These are phyloP conservation scores for Sequoia sempervirens DNA, from an alignment of 75 land plant species.

Conservation along the genomic window DNA sequence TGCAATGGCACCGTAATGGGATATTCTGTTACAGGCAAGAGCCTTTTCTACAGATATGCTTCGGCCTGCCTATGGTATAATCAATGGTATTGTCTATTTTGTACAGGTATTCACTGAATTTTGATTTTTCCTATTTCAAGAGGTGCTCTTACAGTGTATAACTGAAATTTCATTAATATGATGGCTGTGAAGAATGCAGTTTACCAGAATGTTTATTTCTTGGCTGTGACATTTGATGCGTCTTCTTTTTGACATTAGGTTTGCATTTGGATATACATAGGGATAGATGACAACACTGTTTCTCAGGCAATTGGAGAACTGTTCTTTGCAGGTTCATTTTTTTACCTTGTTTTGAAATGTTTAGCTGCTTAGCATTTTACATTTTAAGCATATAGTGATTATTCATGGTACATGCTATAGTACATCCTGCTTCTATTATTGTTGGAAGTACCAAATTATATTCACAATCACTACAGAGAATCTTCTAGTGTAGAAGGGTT, in stretches of 20 bases:
- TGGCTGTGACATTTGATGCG: slow-evolving; percentile 1
- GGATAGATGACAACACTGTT: slow-evolving; percentile 22
- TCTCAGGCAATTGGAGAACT: slow-evolving; percentile 40
- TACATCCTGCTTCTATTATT: no score
- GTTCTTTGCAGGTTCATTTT: slow-evolving; percentile 52
- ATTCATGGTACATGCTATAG: no score
- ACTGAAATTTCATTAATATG: slow-evolving; percentile 8
- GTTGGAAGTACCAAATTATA: no score
- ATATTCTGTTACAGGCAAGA: slow-evolving; percentile 57
- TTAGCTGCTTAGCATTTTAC: not conserved
- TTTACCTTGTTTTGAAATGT: not conserved
- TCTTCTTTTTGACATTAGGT: slow-evolving; percentile 24
- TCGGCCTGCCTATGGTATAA: slow-evolving; percentile 54
- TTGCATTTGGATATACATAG: slow-evolving; percentile 46
- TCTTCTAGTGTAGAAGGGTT: no score
- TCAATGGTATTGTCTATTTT: slow-evolving; percentile 60
- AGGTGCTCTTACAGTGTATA: slow-evolving; percentile 6
- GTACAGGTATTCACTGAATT: slow-evolving; percentile 42
- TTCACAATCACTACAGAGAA: no score
- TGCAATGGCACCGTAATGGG: not conserved
- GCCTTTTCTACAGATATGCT: slow-evolving; percentile 82
- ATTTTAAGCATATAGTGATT: no score
- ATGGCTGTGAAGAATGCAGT: not conserved
- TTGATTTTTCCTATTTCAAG: not conserved
- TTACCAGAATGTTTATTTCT: not conserved